Base-by-base conservation (phyloP, 495 filamentous ascomycete species). In the Neohortaea acidophila region DNA sequence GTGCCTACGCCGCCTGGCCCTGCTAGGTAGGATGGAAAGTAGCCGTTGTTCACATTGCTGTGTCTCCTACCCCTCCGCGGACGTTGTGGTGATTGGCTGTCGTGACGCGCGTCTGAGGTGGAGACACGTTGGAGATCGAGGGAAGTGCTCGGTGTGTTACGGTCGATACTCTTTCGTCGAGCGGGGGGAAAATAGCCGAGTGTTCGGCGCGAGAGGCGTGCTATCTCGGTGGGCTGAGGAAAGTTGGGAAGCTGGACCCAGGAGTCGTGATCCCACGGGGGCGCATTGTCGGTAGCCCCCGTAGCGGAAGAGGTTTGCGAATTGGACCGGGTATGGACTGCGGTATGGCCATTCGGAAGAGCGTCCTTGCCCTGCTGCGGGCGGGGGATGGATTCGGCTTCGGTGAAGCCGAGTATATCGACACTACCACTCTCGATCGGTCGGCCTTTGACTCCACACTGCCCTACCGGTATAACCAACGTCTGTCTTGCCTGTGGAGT, bases 181-280 rank as follows among this genome's bases (percentile, higher is more conserved):
- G 84, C 73, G 11, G 83, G 84, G 1, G 89, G 87, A 52, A 94
- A 96, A 59, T 85, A 94, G 20, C 87, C 89, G 15, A 94, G 63
- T 2, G 79, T 69, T 58, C 76, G 73, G 35, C 83, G 75, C 18
- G 83, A 71, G 27, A 97, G 73, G 22, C 87, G 73, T 4, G 78
- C 87, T 27, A 97, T 91, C 55, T 94, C 80, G 31, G 89, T 78
- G 2, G 79, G 72, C 9, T 68, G 55, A 6, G 68, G 61, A 35
- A 73, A 72, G 13, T 73, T 76, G 34, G 84, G 78, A 31, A 94
- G 67, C 8, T 72, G 60, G 2, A 92, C 83, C 83, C 83, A 93
- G 13, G 80, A 74, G 33, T 87, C 81, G 56, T 92, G 84, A 36
- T 67, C 80, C 82, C 83, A 93, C 22, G 75, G 65, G 33, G 59